Evolutionary conservation across 1,284 basidiomycete genomes (phyloP), one percentile per base, ranked within the genome.

Genomic region (Cutaneotrichosporon cavernicola): DNA sequence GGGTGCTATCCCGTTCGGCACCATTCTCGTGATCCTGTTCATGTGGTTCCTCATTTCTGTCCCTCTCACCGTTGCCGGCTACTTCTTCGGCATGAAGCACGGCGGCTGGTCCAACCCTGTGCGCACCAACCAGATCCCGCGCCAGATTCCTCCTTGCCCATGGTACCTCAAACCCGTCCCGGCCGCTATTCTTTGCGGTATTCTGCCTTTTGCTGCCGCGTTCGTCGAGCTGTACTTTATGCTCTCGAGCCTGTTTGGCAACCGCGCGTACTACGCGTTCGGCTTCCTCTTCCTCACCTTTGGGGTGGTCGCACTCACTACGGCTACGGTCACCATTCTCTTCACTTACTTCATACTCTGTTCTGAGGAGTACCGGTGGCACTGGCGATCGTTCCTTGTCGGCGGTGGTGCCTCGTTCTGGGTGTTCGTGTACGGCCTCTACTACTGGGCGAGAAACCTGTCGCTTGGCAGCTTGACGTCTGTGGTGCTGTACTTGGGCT

Each of bases 41-140:
- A 82, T 99, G n/a, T 99, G 95, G 95, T 97, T 94, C 79, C 88
- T 93, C 56, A 92, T 98, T 66, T 94, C 93, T 38, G 90, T 92
- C 0, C 96, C 96, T 0, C 83, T 87, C 7, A 83, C 82, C 5
- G 70, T 83, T 8, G 75, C 82, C 7, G 86, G 86, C 31, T 81
- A 84, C 55, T 81, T 91, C 78, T 87, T 89, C 68, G 95, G 95
- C 18, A 86, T 90, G 57, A 90, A 88, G 76, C 89, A 91, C 72
- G 95, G 95, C 49, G 84, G 84, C 34, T 81, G 92, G 70, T 79
- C 82, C 21, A 85, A 93, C 74, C 93, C 94, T 8, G 91, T 95
- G 46, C 86, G 93, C 65, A 90, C 95, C 40, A 93, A 96, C 75
- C 89, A 89, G 63, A 99, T 98, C 69, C 96, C 96, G 13, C 85